Evolutionary conservation across 352 stramenopile genomes (phyloP).

Genomic region (Globisporangium cystogenes): DNA sequence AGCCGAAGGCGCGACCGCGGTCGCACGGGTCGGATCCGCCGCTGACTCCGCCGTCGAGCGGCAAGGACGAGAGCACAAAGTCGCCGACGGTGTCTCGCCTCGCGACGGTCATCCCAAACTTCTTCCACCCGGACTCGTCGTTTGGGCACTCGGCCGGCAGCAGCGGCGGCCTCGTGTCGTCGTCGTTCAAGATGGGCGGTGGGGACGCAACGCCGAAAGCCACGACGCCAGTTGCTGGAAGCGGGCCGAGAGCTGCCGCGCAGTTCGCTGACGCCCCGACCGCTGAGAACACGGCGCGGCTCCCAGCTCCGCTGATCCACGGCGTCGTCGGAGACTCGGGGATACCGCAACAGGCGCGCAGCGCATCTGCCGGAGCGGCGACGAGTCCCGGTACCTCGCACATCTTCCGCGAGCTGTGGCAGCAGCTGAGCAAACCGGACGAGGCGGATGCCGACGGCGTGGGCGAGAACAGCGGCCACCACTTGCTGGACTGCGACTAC

Average conservation of each 20-base stretch:
- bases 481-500: slow-evolving; percentile 21
- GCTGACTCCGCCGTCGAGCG: background rate
- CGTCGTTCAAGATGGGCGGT: background rate
- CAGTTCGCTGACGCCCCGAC: background rate
- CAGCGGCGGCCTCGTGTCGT: background rate
- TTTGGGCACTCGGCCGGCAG: background rate
- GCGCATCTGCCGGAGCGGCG: slow-evolving; percentile 15
- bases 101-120: slow-evolving; percentile 23
- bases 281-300: slow-evolving; percentile 3
- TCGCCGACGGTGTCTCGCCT: slow-evolving; percentile 16
- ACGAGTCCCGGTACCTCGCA: slow-evolving; percentile 39
- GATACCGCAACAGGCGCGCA: slow-evolving; percentile 17
- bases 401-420: slow-evolving; percentile 74
- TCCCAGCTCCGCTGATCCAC: slow-evolving; percentile 9
- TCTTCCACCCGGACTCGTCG: slow-evolving; percentile 35
- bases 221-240: background rate
- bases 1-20: slow-evolving; percentile 9
- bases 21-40: slow-evolving; percentile 13
- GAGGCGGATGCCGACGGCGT: slow-evolving; percentile 28
- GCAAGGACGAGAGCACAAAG: slow-evolving; percentile 3
- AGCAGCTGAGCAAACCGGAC: slow-evolving; percentile 65
- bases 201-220: slow-evolving; percentile 2
- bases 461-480: slow-evolving; percentile 16
- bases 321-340: slow-evolving; percentile 17
- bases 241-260: background rate